These are phyloP conservation scores for Debaryomyces castellii DNA, from an alignment of 805 yeast species.

Conservation along the genomic window DNA sequence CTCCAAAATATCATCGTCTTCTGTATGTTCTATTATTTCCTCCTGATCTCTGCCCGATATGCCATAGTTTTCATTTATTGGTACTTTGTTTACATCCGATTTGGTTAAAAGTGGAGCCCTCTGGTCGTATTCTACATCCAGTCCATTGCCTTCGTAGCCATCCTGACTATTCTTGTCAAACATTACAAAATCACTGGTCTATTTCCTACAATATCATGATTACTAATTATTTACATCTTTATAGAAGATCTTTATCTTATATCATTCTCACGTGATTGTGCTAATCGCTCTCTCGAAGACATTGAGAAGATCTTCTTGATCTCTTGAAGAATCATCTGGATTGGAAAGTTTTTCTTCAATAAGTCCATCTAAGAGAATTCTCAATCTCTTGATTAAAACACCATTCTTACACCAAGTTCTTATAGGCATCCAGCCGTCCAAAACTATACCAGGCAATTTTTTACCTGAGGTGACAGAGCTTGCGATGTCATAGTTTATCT, in stretches of 20 bases:
- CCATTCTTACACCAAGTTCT: slow-evolving; percentile 95
- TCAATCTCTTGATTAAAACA: slow-evolving; percentile 70
- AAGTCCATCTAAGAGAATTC: slow-evolving; percentile 64
- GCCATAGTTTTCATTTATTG: slow-evolving; percentile 2
- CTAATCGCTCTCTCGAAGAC: neutral
- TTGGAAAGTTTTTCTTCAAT: slow-evolving; percentile 57
- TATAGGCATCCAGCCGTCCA: slow-evolving; percentile 88
- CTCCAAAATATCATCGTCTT: slow-evolving; percentile 16
- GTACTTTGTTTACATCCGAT: neutral
- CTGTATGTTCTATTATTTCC: neutral
- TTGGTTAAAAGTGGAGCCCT: neutral
- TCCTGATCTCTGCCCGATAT: slow-evolving; percentile 4
- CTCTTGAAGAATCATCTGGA: slow-evolving; percentile 19
- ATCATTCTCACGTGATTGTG: neutral
- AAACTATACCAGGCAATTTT: slow-evolving; percentile 77
- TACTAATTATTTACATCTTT: neutral
- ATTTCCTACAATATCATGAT: neutral
- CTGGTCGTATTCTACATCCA: neutral
- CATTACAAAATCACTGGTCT: neutral
- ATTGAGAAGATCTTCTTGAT: neutral
- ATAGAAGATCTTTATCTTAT: neutral
- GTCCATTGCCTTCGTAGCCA: neutral
- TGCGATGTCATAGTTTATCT: slow-evolving; percentile 56
- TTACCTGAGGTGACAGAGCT: slow-evolving; percentile 40
- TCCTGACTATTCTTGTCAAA: neutral